Conservation (phyloP, 345 rosid species). For the Psidium guajava region DNA sequence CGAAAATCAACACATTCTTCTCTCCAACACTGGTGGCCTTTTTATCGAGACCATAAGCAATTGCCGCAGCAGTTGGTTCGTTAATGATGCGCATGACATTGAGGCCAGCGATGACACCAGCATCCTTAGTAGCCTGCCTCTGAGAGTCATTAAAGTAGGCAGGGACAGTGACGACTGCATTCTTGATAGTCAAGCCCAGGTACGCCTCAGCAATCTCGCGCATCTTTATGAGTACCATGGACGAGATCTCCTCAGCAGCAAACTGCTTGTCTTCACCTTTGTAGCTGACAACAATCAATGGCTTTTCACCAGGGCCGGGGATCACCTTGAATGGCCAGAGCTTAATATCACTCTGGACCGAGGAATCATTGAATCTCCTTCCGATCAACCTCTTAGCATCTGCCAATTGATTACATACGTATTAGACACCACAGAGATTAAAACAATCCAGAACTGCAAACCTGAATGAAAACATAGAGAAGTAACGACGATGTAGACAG, state of each 20-base stretch:
- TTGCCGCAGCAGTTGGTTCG: constrained; percentile 77
- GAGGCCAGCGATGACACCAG: constrained; percentile 64
- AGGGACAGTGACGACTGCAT: constrained; percentile 66
- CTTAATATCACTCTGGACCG: constrained; percentile 57
- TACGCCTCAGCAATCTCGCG: constrained; percentile 72
- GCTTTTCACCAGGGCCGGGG: constrained; percentile 52
- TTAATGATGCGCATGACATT: constrained; percentile 66
- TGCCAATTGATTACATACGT: neutral
- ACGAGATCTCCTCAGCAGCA: constrained; percentile 68
- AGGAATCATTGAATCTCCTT: constrained; percentile 43
- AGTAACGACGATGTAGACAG: neutral
- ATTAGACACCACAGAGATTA: neutral
- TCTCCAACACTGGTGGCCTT: constrained; percentile 57
- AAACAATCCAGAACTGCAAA: neutral
- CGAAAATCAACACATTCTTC: constrained; percentile 62
- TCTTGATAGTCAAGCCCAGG: constrained; percentile 41
- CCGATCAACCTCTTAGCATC: constrained; percentile 78
- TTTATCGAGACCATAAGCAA: constrained; percentile 72
- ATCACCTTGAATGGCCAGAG: constrained; percentile 61
- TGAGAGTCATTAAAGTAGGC: constrained; percentile 71
- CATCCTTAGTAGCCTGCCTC: constrained; percentile 64
- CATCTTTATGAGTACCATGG: constrained; percentile 73
- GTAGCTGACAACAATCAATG: constrained; percentile 48
- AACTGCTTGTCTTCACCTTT: constrained; percentile 60
- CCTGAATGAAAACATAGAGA: neutral